Conservation (phyloP, 2,329 filamentous ascomycete species). For the Albophoma yamanashiensis region DNA sequence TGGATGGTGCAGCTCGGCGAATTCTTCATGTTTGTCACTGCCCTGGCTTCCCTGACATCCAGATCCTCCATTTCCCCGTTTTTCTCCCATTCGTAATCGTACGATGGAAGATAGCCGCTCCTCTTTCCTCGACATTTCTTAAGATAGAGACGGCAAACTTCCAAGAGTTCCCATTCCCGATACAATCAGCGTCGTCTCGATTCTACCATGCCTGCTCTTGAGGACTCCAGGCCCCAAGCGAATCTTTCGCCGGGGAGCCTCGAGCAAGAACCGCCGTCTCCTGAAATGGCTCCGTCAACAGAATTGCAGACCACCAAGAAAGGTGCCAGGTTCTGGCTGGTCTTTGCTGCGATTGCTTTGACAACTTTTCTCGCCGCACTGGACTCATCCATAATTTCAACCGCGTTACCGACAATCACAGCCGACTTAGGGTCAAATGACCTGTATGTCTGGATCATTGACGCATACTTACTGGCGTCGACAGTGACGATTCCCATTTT, state of each 20-base stretch:
- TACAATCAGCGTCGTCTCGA: neutral
- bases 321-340: constrained; percentile 8
- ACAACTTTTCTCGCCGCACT: constrained; percentile 13
- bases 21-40: neutral
- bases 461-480: constrained; percentile 11
- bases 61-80: neutral
- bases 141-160: neutral
- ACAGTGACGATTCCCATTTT: constrained; percentile 11
- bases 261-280: neutral
- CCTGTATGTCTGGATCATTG: constrained; percentile 15
- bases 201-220: neutral
- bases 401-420: constrained; percentile 16
- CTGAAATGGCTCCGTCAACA: neutral
- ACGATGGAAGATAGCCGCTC: neutral
- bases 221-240: neutral
- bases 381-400: constrained; percentile 18
- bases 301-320: neutral
- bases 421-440: constrained; percentile 7
- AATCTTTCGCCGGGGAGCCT: neutral
- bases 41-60: neutral
- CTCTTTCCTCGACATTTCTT: neutral
- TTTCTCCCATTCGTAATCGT: neutral
- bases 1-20: neutral
- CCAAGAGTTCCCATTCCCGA: neutral
- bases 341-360: constrained; percentile 11